Evolutionary conservation across 2,329 filamentous ascomycete genomes (phyloP), one percentile per base, ranked within the genome.

Genomic region (Aspergillus ustus): DNA sequence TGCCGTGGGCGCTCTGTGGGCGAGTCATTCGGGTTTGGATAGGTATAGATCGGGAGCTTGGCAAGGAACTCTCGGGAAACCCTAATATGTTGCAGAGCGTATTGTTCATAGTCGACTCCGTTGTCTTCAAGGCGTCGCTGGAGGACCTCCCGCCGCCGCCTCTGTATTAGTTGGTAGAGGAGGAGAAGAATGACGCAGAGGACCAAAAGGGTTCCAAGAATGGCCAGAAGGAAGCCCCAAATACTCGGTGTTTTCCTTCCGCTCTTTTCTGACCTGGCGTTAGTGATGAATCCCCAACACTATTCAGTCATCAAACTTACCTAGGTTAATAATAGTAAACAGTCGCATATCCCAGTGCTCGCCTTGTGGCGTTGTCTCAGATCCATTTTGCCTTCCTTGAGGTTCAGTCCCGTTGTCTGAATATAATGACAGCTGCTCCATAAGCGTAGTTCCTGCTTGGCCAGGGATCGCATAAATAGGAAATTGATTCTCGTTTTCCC

Each of bases 391-490:
- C 2, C 50, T 43, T 29, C 17, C 46, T 48, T 60, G 25, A 6
- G 46, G 28, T 43, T 52, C 17, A 7, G 37, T 87, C 64, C 94
- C 77, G 69, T 90, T 90, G 34, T 91, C 91, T 4, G 92, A 96
- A 75, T 97, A 97, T 25, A 85, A 78, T 44, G 87, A 86, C 44
- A 96, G 81, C 71, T 92, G 85, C 8, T 84, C 74, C 83, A 97
- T 90, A 76, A 97, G 84, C 37, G 83, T 80, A 13, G 79, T 75
- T 22, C 93, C 94, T 20, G 86, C 83, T 9, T 81, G 76, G 7
- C 90, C 88, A 0, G 92, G 85, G 17, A 98, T 81, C 45, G 91
- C 93, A 77, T 95, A 97, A 13, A 97, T 87, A 0, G 94, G 93
- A 69, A 88, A 97, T 29, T 84, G 82, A 70, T 89, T 89, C n/a